Conservation (phyloP, 176 grass and related monocot species). For the Secale cereale region DNA sequence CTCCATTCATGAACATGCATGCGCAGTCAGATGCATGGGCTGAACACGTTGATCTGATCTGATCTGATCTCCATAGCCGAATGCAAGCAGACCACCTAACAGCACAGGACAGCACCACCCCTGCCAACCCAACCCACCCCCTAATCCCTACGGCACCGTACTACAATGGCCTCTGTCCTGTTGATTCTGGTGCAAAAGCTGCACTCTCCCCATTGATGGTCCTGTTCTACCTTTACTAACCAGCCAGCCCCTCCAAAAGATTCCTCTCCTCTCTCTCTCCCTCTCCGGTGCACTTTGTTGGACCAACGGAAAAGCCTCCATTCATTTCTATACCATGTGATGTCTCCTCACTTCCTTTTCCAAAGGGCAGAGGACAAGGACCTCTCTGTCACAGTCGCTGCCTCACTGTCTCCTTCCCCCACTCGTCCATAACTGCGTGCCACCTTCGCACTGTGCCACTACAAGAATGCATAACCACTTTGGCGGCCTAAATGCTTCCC, state of each 20-base stretch:
- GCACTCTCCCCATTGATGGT: slow-evolving; percentile 9
- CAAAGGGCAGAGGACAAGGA: slow-evolving; percentile 2
- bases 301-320: neutral
- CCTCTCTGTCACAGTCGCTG: slow-evolving; percentile 16
- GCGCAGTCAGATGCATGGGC: too few relatives aligned
- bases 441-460: slow-evolving; percentile 19
- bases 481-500: neutral
- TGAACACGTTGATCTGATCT: too few relatives aligned
- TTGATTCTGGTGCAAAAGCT: slow-evolving; percentile 33
- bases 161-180: neutral
- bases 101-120: slow-evolving; percentile 1
- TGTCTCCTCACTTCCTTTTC: neutral
- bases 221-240: slow-evolving; percentile 24
- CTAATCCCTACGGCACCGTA: neutral
- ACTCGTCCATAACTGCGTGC: slow-evolving; percentile 24
- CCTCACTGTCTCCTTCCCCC: slow-evolving; percentile 16
- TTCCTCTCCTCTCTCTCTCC: slow-evolving; percentile 6
- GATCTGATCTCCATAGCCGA: neutral
- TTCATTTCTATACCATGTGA: slow-evolving; percentile 14
- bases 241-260: slow-evolving; percentile 21
- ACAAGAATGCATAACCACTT: slow-evolving; percentile 3
- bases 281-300: neutral
- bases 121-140: slow-evolving; percentile 27
- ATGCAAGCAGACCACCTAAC: slow-evolving; percentile 19
- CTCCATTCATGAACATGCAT: too few relatives aligned